These are phyloP conservation scores for Tripterygium wilfordii DNA, from an alignment of 177 flowering plant species.

Conservation along the genomic window DNA sequence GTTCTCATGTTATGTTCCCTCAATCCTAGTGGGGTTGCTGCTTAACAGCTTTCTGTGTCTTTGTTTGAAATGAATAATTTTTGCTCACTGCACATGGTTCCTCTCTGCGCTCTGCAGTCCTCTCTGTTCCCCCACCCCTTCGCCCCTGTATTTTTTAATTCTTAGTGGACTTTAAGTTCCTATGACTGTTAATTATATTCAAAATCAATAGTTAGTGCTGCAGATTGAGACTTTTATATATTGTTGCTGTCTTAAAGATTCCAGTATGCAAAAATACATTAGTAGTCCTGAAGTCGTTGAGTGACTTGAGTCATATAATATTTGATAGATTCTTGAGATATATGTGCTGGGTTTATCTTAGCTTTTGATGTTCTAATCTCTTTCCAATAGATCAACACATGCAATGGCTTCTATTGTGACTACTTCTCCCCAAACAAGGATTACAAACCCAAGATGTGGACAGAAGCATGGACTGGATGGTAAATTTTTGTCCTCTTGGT, in stretches of 20 bases:
- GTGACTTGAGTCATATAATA: too few relatives aligned
- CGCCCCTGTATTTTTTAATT: slow-evolving; percentile 3
- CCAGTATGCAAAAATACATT: too few relatives aligned
- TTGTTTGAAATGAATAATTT: slow-evolving; percentile 18
- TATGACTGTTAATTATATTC: slow-evolving; percentile 5
- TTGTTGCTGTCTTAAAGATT: too few relatives aligned
- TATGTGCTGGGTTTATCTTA: neutral
- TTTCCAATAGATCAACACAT: slow-evolving; percentile 72
- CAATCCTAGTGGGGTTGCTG: slow-evolving; percentile 13
- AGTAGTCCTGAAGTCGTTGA: too few relatives aligned
- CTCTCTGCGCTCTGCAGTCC: slow-evolving; percentile 6
- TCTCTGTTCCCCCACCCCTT: neutral
- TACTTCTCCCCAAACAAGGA: slow-evolving; percentile 87
- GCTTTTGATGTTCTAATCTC: slow-evolving; percentile 2
- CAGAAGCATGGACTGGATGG: slow-evolving; percentile 99
- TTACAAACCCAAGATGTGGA: slow-evolving; percentile 97
- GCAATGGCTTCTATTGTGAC: slow-evolving; percentile 97
- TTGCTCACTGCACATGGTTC: slow-evolving; percentile 22
- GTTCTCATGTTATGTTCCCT: slow-evolving; percentile 14
- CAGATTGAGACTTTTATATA: too few relatives aligned
- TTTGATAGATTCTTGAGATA: too few relatives aligned
- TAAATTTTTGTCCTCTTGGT: slow-evolving; percentile 17
- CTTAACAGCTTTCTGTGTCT: slow-evolving; percentile 9
- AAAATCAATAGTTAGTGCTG: too few relatives aligned
- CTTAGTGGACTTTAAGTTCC: slow-evolving; percentile 1